Evolutionary conservation across 2,329 filamentous ascomycete genomes (phyloP).

Genomic region (Alternaria infectoria): DNA sequence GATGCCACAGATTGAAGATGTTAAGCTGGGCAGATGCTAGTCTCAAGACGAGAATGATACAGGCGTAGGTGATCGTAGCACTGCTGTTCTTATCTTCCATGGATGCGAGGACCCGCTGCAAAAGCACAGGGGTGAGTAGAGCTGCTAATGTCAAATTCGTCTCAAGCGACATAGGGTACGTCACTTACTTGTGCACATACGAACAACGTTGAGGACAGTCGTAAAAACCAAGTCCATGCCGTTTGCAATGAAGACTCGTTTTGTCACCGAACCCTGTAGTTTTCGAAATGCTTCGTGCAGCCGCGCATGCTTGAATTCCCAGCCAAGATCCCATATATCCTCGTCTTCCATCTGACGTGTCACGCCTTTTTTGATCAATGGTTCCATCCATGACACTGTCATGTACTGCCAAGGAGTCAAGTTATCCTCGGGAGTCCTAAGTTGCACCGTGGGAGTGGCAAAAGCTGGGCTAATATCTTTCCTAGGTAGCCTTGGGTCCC

Average conservation of each 20-base stretch:
- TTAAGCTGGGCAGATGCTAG: slow-evolving; percentile 68
- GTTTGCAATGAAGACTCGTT: slow-evolving; percentile 75
- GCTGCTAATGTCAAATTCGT: slow-evolving; percentile 18
- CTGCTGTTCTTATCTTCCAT: slow-evolving; percentile 64
- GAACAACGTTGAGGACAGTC: slow-evolving; percentile 67
- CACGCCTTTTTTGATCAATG: slow-evolving; percentile 71
- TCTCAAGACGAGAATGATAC: slow-evolving; percentile 66
- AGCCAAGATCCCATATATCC: slow-evolving; percentile 81
- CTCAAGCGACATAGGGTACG: neutral
- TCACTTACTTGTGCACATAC: slow-evolving; percentile 61
- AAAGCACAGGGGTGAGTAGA: slow-evolving; percentile 66
- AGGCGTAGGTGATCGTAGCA: slow-evolving; percentile 69
- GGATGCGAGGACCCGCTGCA: slow-evolving; percentile 73
- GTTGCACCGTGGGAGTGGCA: slow-evolving; percentile 59
- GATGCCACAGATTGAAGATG: slow-evolving; percentile 79
- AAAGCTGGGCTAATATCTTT: slow-evolving; percentile 67
- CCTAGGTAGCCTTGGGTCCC: slow-evolving; percentile 62
- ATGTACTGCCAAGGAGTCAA: slow-evolving; percentile 83
- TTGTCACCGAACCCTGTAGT: slow-evolving; percentile 74
- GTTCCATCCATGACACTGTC: slow-evolving; percentile 81
- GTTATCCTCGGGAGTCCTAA: slow-evolving; percentile 82
- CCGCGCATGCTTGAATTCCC: slow-evolving; percentile 79
- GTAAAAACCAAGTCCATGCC: slow-evolving; percentile 77
- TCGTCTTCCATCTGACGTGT: slow-evolving; percentile 72
- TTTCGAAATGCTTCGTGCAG: slow-evolving; percentile 78